Evolutionary conservation across 2,329 filamentous ascomycete genomes (phyloP).

Genomic region (Paraphaeosphaeria sporulosa): DNA sequence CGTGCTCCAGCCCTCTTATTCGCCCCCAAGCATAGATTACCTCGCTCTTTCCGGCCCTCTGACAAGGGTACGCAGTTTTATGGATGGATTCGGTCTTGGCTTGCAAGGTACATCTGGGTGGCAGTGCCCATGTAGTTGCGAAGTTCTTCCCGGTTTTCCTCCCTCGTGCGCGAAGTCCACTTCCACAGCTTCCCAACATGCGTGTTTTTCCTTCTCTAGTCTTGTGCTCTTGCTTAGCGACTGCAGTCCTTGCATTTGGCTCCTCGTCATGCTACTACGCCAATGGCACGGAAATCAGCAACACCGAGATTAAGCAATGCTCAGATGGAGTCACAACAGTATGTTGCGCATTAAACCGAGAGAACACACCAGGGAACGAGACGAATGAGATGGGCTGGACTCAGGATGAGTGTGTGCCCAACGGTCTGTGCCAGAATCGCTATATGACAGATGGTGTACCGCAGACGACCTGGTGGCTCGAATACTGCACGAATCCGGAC

Average conservation of each 20-base stretch:
- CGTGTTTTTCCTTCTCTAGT: background rate
- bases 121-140: background rate
- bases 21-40: background rate
- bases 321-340: conserved; percentile 11
- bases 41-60: background rate
- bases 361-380: conserved; percentile 16
- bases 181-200: background rate
- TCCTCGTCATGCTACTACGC: conserved; percentile 3
- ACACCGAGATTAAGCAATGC: conserved; percentile 11
- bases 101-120: background rate
- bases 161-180: background rate
- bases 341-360: conserved; percentile 20
- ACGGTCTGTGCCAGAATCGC: conserved; percentile 24
- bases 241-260: background rate
- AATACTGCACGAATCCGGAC: conserved; percentile 19
- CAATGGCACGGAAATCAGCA: conserved; percentile 5
- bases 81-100: background rate
- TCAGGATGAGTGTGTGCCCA: conserved; percentile 23
- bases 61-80: background rate
- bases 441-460: background rate
- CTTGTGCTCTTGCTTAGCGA: background rate
- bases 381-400: conserved; percentile 14
- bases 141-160: background rate
- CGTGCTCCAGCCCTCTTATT: background rate
- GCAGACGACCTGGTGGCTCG: conserved; percentile 12